Evolutionary conservation across 1,284 basidiomycete genomes (phyloP).

Genomic region (Pyrrhoderma lamaoense): DNA sequence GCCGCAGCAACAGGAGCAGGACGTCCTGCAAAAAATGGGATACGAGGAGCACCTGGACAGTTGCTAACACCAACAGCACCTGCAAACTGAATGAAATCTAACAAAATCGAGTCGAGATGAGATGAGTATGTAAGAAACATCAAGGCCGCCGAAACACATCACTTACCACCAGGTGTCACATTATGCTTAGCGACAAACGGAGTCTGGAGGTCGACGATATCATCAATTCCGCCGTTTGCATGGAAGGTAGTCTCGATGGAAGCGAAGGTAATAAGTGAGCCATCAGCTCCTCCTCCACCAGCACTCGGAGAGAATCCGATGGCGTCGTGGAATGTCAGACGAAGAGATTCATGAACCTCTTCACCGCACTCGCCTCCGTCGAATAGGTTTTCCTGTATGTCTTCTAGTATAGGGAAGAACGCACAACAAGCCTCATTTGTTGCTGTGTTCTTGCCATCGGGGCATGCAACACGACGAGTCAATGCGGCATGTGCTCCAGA

Average conservation of each 20-base stretch:
- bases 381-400: constrained; percentile 35
- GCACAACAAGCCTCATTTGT: constrained; percentile 34
- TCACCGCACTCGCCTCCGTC: constrained; percentile 33
- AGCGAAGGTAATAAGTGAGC: constrained; percentile 33
- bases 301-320: constrained; percentile 31
- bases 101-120: not conserved
- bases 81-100: constrained; percentile 23
- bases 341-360: constrained; percentile 37
- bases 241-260: constrained; percentile 3
- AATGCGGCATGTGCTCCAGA: constrained; percentile 23
- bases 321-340: constrained; percentile 40
- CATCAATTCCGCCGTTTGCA: constrained; percentile 33
- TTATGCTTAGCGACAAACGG: constrained; percentile 25
- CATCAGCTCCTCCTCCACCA: constrained; percentile 33
- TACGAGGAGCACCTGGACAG: constrained; percentile 36
- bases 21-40: constrained; percentile 34
- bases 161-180: constrained; percentile 23
- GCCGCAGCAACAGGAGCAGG: constrained; percentile 28
- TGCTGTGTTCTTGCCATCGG: constrained; percentile 29
- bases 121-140: not conserved
- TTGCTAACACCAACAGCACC: constrained; percentile 28
- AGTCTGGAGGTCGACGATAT: constrained; percentile 29
- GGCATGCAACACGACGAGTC: constrained; percentile 29
- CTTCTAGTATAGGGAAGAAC: constrained; percentile 31
- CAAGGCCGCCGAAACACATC: constrained; percentile 35